phyloP scores from a whole-genome alignment of 495 filamentous ascomycete genomes.

The Penicillium soppii region DNA sequence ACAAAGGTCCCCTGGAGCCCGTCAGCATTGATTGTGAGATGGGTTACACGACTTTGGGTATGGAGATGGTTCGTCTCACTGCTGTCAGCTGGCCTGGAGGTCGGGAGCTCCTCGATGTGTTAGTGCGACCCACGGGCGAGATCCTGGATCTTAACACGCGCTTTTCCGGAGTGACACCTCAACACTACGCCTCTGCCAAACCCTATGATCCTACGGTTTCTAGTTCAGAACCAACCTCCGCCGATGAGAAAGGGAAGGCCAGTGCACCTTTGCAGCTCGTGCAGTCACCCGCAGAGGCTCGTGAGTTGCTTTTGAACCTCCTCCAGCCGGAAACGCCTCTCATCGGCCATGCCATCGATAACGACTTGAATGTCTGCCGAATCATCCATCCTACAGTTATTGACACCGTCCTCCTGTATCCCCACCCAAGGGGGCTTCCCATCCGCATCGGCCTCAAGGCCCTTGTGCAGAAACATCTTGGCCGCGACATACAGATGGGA shows the following conservation, averaged over 20 bases:
- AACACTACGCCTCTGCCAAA: conserved; percentile 68
- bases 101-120: conserved; percentile 71
- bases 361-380: conserved; percentile 81
- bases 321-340: conserved; percentile 74
- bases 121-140: conserved; percentile 81
- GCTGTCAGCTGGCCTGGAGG: conserved; percentile 83
- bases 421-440: conserved; percentile 72
- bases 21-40: conserved; percentile 96
- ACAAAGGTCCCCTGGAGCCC: conserved; percentile 37
- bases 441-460: conserved; percentile 70
- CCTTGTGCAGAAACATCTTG: conserved; percentile 63
- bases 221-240: conserved; percentile 9
- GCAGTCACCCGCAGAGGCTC: conserved; percentile 66
- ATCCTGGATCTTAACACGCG: conserved; percentile 87
- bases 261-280: conserved; percentile 61
- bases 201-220: conserved; percentile 46
- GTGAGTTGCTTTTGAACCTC: conserved; percentile 67
- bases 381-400: conserved; percentile 82
- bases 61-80: conserved; percentile 88
- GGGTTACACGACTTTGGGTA: conserved; percentile 83
- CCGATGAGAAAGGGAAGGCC: conserved; percentile 15
- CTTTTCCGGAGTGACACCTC: conserved; percentile 78
- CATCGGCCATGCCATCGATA: conserved; percentile 92
- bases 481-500: conserved; percentile 74
- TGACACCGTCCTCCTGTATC: conserved; percentile 84